A percentile compares a stretch with the other conserved stretches of the same genome.
phyloP scores from a whole-genome alignment of 768 basidiomycete species.

The Suillus clintonianus region DNA sequence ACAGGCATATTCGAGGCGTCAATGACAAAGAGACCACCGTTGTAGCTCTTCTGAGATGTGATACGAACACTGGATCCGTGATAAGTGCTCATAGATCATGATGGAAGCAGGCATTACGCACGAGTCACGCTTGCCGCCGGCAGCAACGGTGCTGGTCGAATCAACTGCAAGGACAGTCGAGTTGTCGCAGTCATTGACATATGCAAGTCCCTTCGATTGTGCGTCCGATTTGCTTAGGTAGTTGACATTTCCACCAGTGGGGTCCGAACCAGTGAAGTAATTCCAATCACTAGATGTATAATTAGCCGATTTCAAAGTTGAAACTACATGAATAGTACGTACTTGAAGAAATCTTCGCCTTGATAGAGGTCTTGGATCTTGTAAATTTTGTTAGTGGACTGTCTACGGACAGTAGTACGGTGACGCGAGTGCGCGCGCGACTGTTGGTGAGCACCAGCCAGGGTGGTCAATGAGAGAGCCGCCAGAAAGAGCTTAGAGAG shows the following conservation, averaged over 20 bases:
- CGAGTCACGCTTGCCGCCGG: constrained; percentile 58
- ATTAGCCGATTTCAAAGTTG: background rate
- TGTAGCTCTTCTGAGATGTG: constrained; percentile 60
- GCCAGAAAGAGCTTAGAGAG: constrained; percentile 34
- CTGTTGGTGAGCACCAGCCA: constrained; percentile 36
- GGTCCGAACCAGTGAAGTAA: constrained; percentile 65
- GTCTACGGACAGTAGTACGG: constrained; percentile 19
- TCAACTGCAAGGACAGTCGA: constrained; percentile 68
- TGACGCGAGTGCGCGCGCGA: constrained; percentile 29
- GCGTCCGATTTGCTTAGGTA: constrained; percentile 55
- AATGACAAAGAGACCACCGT: constrained; percentile 71
- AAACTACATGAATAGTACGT: constrained; percentile 16
- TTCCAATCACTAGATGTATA: constrained; percentile 56
- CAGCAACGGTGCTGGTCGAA: constrained; percentile 45
- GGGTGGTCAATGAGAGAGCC: constrained; percentile 34
- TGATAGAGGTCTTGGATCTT: constrained; percentile 40
- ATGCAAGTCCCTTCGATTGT: constrained; percentile 54
- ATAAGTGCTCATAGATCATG: constrained; percentile 5
- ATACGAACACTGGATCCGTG: constrained; percentile 59
- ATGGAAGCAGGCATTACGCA: constrained; percentile 21
- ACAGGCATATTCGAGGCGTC: constrained; percentile 72
- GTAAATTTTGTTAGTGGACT: constrained; percentile 31
- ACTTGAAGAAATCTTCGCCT: constrained; percentile 66
- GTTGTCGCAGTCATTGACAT: constrained; percentile 54
- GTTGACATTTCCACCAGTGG: constrained; percentile 69